These are phyloP conservation scores for Solanum peruvianum DNA, from an alignment of 257 asterid genomes.

Conservation along the genomic window DNA sequence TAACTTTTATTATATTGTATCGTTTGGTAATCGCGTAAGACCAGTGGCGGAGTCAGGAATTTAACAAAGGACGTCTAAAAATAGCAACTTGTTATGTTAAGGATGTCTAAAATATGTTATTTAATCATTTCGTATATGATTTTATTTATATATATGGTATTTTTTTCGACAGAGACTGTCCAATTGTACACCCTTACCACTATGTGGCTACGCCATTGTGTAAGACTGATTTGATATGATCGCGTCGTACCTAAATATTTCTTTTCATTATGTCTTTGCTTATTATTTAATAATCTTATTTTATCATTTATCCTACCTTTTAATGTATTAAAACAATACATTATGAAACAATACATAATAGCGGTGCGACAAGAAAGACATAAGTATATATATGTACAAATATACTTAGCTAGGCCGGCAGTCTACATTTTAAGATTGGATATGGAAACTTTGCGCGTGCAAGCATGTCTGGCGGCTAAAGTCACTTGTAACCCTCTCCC, in stretches of 20 bases:
- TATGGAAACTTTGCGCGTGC: slow-evolving; percentile 39
- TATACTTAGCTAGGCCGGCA: background rate
- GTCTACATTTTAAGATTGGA: background rate
- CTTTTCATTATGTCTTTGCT: background rate
- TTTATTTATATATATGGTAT: too few relatives aligned
- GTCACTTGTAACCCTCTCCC: slow-evolving; percentile 28
- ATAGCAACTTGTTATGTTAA: too few relatives aligned
- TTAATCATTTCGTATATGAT: too few relatives aligned
- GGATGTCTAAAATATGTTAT: too few relatives aligned
- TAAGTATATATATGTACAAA: background rate
- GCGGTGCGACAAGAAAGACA: background rate
- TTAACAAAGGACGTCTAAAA: too few relatives aligned
- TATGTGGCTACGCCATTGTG: background rate
- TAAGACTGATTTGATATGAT: background rate
- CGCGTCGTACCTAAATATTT: background rate
- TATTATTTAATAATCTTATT: background rate
- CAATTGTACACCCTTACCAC: too few relatives aligned
- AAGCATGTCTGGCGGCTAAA: slow-evolving; percentile 76
- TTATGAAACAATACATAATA: too few relatives aligned
- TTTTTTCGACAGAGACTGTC: fast-evolving
- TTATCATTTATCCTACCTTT: background rate
- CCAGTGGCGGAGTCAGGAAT: too few relatives aligned
- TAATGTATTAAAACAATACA: background rate
- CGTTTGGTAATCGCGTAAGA: background rate
- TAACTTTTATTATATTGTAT: background rate